Conservation (phyloP, 2,329 filamentous ascomycete species). For the Aspergillus sp. region DNA sequence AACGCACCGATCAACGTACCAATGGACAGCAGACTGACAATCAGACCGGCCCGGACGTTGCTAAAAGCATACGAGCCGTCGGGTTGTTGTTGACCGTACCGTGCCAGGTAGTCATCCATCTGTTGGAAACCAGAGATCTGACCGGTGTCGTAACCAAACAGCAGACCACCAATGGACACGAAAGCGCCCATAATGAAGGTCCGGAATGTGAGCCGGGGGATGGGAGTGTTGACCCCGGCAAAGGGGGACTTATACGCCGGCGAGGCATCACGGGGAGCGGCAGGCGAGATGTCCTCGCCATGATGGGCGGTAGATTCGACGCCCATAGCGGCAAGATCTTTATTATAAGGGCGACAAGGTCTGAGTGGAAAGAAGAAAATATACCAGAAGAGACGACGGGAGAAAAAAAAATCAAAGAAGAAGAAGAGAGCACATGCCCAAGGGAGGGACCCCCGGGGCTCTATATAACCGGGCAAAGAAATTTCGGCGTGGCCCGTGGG, state of each 20-base stretch:
- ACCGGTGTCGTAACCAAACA: slow-evolving; percentile 40
- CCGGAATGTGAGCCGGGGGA: slow-evolving; percentile 30
- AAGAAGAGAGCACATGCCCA: neutral
- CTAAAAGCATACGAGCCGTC: slow-evolving; percentile 30
- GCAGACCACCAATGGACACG: slow-evolving; percentile 40
- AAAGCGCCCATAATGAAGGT: slow-evolving; percentile 37
- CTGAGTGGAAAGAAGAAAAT: no score
- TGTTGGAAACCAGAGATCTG: slow-evolving; percentile 40
- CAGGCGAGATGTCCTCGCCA: slow-evolving; percentile 26
- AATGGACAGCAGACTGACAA: slow-evolving; percentile 37
- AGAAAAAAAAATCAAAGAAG: neutral
- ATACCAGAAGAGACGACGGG: slow-evolving; percentile 2
- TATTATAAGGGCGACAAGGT: no score
- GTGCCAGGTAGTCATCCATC: slow-evolving; percentile 34
- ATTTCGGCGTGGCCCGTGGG: neutral
- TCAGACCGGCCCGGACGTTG: slow-evolving; percentile 35
- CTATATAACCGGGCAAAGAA: no score
- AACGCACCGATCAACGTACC: slow-evolving; percentile 38
- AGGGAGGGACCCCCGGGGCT: neutral
- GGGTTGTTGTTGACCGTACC: slow-evolving; percentile 28
- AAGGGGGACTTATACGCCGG: slow-evolving; percentile 16
- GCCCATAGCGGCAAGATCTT: slow-evolving; percentile 15
- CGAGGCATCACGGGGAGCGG: slow-evolving; percentile 17
- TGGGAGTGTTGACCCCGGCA: slow-evolving; percentile 20
- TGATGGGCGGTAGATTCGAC: slow-evolving; percentile 20